Conservation (phyloP, 805 yeast species). For the Zygosaccharomyces lentus region DNA sequence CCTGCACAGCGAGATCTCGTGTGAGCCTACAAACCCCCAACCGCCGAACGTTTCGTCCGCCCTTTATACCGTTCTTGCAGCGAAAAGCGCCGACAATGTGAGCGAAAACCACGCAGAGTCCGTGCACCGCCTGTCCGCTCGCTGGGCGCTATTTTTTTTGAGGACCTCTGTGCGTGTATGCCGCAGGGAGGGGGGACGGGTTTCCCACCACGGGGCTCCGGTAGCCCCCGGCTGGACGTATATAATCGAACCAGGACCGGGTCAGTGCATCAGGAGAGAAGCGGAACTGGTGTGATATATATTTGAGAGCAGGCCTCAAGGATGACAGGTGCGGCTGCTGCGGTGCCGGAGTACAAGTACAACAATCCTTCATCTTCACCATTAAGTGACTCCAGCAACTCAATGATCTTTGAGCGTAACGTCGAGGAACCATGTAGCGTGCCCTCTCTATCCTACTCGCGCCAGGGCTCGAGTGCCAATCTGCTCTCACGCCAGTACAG, state of each 20-base stretch:
- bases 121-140: neutral
- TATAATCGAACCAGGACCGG: too few relatives aligned
- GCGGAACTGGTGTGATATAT: too few relatives aligned
- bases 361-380: constrained; percentile 10
- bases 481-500: constrained; percentile 14
- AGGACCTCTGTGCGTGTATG: neutral
- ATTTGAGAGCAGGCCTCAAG: neutral
- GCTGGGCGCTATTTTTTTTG: neutral
- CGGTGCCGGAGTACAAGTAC: constrained; percentile 2
- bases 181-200: too few relatives aligned
- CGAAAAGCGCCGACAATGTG: neutral
- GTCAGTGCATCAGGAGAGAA: too few relatives aligned
- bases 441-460: constrained; percentile 9
- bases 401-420: constrained; percentile 60
- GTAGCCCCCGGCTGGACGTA: too few relatives aligned
- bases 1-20: constrained; percentile 1
- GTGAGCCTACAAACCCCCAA: neutral
- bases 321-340: neutral
- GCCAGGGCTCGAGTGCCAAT: constrained; percentile 14
- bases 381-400: constrained; percentile 11
- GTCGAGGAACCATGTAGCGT: constrained; percentile 52
- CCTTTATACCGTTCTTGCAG: neutral
- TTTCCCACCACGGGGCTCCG: too few relatives aligned
- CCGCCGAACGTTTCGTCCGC: neutral
- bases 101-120: neutral